These are phyloP conservation scores for Exophiala aquamarina DNA, from an alignment of 2,329 filamentous ascomycete species.

Conservation along the genomic window DNA sequence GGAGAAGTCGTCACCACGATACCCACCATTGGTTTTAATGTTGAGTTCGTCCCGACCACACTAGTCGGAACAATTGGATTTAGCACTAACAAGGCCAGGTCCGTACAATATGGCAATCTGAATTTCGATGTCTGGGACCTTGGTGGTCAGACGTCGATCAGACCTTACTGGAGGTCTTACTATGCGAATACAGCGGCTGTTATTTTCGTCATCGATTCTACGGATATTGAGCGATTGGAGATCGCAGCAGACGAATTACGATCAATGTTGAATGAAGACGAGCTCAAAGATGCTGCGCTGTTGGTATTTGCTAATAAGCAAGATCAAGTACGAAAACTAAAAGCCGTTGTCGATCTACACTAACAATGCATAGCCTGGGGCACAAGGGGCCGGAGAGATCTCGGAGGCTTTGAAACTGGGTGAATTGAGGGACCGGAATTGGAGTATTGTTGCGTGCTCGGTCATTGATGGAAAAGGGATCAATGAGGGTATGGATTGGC, in stretches of 20 bases:
- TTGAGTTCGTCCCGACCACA: constrained; percentile 56
- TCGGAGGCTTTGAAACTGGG: constrained; percentile 88
- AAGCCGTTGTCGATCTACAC: background rate
- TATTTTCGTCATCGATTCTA: constrained; percentile 97
- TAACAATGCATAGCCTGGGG: constrained; percentile 69
- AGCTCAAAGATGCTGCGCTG: constrained; percentile 86
- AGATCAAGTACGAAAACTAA: constrained; percentile 50
- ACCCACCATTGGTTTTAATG: constrained; percentile 98
- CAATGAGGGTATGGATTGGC: constrained; percentile 98
- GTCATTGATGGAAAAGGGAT: constrained; percentile 94
- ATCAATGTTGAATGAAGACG: constrained; percentile 96
- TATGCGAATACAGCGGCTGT: constrained; percentile 98
- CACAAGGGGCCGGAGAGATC: constrained; percentile 94
- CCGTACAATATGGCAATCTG: constrained; percentile 95
- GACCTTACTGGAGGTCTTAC: constrained; percentile 99
- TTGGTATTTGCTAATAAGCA: constrained; percentile 99
- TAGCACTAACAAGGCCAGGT: constrained; percentile 38
- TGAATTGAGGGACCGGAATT: constrained; percentile 92
- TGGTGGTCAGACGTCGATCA: constrained; percentile 96
- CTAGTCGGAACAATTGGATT: background rate
- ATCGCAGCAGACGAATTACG: constrained; percentile 90
- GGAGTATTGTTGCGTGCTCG: constrained; percentile 98
- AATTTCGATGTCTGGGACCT: constrained; percentile 99
- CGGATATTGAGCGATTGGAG: constrained; percentile 90
- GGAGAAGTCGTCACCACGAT: constrained; percentile 99